Evolutionary conservation across 495 filamentous ascomycete species (phyloP).

Genomic region (Lasiosphaeria hispida): DNA sequence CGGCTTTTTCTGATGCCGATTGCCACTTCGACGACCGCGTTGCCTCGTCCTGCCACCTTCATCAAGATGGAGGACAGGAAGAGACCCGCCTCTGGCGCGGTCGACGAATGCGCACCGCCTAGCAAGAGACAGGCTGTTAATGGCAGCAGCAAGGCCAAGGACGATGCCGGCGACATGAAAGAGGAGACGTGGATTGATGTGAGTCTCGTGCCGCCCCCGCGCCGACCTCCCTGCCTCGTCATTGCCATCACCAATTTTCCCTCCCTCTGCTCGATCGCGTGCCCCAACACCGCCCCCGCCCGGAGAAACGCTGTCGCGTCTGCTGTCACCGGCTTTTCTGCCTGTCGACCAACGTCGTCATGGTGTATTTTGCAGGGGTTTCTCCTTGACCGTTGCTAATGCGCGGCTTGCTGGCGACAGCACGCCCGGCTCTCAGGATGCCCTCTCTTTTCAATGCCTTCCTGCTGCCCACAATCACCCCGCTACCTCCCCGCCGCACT

Average conservation of each 20-base stretch:
- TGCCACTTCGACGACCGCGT: conserved; percentile 66
- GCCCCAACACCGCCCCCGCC: conserved; percentile 9
- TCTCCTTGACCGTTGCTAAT: conserved; percentile 47
- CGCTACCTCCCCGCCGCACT: conserved; percentile 28
- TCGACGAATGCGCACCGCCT: conserved; percentile 77
- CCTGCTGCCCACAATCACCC: conserved; percentile 18
- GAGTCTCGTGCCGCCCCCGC: conserved; percentile 47
- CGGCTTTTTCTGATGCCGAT: conserved; percentile 69
- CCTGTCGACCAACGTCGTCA: conserved; percentile 25
- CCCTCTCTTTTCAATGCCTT: conserved; percentile 26
- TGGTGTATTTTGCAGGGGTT: conserved; percentile 26
- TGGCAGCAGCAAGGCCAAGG: conserved; percentile 67
- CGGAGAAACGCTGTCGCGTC: conserved; percentile 13
- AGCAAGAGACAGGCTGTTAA: conserved; percentile 84
- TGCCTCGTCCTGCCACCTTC: conserved; percentile 62
- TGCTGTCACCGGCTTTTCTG: conserved; percentile 3
- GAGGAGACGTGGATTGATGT: conserved; percentile 82
- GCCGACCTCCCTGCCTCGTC: conserved; percentile 16
- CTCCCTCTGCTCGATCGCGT: conserved; percentile 10
- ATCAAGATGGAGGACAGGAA: conserved; percentile 98
- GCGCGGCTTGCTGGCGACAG: conserved; percentile 48
- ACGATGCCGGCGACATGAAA: conserved; percentile 72
- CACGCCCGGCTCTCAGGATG: conserved; percentile 30
- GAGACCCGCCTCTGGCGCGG: conserved; percentile 70
- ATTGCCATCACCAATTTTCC: conserved; percentile 13